Evolutionary conservation across 2,329 filamentous ascomycete genomes (phyloP).

Genomic region (Aspergillus amoenus): DNA sequence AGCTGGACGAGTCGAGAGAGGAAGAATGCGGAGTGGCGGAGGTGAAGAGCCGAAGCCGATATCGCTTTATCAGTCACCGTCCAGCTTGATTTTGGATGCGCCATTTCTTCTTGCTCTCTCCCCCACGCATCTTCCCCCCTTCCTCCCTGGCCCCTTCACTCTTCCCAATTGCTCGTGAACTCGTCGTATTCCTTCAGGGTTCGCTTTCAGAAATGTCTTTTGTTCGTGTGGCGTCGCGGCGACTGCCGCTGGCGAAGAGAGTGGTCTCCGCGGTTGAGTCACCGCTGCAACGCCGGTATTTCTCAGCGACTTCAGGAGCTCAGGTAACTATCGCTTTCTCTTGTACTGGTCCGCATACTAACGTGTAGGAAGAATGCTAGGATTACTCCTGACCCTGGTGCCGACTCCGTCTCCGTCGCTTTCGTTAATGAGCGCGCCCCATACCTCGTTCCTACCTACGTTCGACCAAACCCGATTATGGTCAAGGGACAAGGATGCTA

Average conservation of each 20-base stretch:
- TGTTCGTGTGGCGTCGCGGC: slow-evolving; percentile 36
- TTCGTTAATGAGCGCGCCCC: slow-evolving; percentile 74
- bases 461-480: slow-evolving; percentile 86
- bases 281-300: slow-evolving; percentile 34
- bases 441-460: slow-evolving; percentile 95
- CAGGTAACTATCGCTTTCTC: background rate
- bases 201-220: slow-evolving; percentile 26
- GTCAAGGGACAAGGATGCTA: slow-evolving; percentile 83
- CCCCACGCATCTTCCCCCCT: background rate
- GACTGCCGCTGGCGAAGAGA: slow-evolving; percentile 30
- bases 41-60: slow-evolving; percentile 11
- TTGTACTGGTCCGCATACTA: background rate
- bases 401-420: slow-evolving; percentile 71
- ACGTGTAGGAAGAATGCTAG: slow-evolving; percentile 40
- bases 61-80: slow-evolving; percentile 3
- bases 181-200: background rate
- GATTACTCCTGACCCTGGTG: slow-evolving; percentile 69
- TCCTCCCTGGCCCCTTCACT: background rate
- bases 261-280: slow-evolving; percentile 33
- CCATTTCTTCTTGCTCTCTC: slow-evolving; percentile 1
- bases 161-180: slow-evolving; percentile 4
- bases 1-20: background rate
- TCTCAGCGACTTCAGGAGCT: slow-evolving; percentile 28
- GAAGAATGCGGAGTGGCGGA: slow-evolving; percentile 16
- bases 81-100: background rate